A percentile compares a stretch with the other conserved stretches of the same genome.
phyloP scores from a whole-genome alignment of 202 grass and related monocot species.

The Saccharum hybrid region DNA sequence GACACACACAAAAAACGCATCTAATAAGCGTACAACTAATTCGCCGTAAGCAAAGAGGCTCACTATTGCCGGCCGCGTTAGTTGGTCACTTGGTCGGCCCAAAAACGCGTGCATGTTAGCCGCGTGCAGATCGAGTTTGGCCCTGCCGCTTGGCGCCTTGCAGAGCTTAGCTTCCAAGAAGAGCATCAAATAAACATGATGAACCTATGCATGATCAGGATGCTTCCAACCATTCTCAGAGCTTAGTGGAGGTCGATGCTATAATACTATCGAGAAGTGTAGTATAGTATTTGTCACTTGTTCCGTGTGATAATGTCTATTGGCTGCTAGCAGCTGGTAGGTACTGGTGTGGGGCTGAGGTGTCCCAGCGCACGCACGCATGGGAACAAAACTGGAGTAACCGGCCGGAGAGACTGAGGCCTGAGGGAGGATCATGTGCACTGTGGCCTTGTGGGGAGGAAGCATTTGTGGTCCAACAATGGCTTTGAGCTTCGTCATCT shows the following conservation, averaged over 20 bases:
- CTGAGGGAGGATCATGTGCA: slow-evolving; percentile 42
- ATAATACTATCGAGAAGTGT: neutral
- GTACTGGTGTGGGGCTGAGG: too few relatives aligned
- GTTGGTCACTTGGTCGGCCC: slow-evolving; percentile 37
- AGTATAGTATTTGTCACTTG: slow-evolving; percentile 32
- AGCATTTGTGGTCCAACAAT: slow-evolving; percentile 35
- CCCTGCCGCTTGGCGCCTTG: slow-evolving; percentile 1
- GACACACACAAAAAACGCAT: slow-evolving; percentile 5
- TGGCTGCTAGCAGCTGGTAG: slow-evolving; percentile 16
- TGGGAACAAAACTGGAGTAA: slow-evolving; percentile 55
- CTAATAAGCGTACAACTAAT: slow-evolving; percentile 32
- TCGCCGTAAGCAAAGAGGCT: neutral
- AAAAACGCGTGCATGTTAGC: slow-evolving; percentile 35
- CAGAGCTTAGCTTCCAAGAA: slow-evolving; percentile 36
- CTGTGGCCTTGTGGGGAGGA: slow-evolving; percentile 28
- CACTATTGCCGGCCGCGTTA: neutral
- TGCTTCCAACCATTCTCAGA: slow-evolving; percentile 3
- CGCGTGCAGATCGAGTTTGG: slow-evolving; percentile 25
- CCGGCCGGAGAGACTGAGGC: neutral
- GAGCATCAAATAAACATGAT: neutral
- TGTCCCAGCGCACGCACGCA: slow-evolving; percentile 42
- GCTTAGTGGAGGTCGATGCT: neutral
- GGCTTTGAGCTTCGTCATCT: slow-evolving; percentile 42
- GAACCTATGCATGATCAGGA: slow-evolving; percentile 27
- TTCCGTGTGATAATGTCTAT: slow-evolving; percentile 17